Percentiles rank a stretch among this genome's conserved stretches.
Conservation (phyloP, 805 yeast species). For the Candida railenensis region DNA sequence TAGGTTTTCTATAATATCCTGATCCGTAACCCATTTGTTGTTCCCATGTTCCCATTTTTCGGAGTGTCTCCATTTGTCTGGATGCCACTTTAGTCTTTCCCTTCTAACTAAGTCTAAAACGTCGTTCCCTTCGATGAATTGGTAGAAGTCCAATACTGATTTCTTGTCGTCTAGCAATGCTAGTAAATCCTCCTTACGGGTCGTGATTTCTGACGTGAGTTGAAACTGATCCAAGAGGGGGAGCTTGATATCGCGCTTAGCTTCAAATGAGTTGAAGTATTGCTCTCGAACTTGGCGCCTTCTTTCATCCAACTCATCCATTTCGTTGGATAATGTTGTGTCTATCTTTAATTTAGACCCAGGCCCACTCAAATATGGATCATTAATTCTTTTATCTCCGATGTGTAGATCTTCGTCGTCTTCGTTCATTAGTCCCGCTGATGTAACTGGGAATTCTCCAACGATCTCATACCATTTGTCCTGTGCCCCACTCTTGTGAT, state of each 20-base stretch:
- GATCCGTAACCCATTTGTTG: conserved; percentile 19
- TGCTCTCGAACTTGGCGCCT: conserved; percentile 5
- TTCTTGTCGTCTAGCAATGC: conserved; percentile 18
- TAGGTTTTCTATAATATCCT: conserved; percentile 26
- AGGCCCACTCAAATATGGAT: conserved; percentile 23
- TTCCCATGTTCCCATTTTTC: conserved; percentile 10
- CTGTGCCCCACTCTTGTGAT: not conserved
- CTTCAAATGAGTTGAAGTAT: conserved; percentile 13
- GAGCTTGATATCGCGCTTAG: conserved; percentile 13
- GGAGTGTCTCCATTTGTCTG: conserved; percentile 52
- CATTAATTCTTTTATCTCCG: conserved; percentile 38
- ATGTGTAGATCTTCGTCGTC: conserved; percentile 28
- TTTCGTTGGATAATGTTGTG: not conserved
- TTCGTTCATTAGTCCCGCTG: conserved; percentile 36
- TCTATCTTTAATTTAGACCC: not conserved
- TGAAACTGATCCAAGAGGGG: conserved; percentile 16
- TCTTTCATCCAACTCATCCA: not conserved
- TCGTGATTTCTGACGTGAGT: not conserved
- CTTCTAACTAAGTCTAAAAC: conserved; percentile 28
- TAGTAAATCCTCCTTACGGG: conserved; percentile 11
- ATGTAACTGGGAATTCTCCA: conserved; percentile 30
- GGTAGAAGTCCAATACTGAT: conserved; percentile 27
- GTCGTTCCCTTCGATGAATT: conserved; percentile 14
- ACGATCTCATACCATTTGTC: conserved; percentile 21
- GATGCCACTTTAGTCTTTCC: conserved; percentile 70